These are phyloP conservation scores for Kwoniella pini DNA, from an alignment of 768 basidiomycete genomes.

Conservation along the genomic window DNA sequence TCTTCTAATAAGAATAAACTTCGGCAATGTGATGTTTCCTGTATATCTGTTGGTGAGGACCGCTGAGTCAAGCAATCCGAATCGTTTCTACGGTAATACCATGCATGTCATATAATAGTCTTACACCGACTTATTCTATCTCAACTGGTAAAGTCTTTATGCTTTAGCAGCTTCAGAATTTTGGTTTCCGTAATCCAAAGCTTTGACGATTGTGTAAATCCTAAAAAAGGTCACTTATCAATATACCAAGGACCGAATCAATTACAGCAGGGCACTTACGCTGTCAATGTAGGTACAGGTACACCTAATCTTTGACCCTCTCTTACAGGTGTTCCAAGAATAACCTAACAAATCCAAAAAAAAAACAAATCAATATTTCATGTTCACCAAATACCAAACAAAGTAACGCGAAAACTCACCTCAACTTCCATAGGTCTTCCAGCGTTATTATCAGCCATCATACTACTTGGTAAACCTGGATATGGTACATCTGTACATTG, in stretches of 20 bases:
- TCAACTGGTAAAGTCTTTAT: not conserved
- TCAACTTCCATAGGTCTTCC: constrained; percentile 52
- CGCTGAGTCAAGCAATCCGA: no score
- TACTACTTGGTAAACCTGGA: constrained; percentile 45
- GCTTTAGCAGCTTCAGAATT: constrained; percentile 43
- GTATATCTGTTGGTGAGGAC: no score
- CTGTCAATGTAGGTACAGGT: constrained; percentile 40
- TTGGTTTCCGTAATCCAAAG: constrained; percentile 45
- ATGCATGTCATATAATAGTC: no score
- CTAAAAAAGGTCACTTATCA: no score
- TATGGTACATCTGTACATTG: constrained; percentile 47
- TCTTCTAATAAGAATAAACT: no score
- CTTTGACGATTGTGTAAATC: constrained; percentile 50
- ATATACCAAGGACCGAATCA: not conserved
- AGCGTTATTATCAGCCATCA: constrained; percentile 49
- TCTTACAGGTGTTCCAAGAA: constrained; percentile 48
- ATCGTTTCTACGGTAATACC: no score
- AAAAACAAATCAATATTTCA: not conserved
- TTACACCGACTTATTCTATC: no score
- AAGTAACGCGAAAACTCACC: constrained; percentile 21
- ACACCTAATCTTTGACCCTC: constrained; percentile 46
- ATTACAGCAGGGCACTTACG: constrained; percentile 32
- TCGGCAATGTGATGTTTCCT: no score
- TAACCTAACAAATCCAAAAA: constrained; percentile 26
- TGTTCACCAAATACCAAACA: not conserved